Base-by-base conservation (phyloP, 164 flowering plant species). In the Cinnamomum chago region DNA sequence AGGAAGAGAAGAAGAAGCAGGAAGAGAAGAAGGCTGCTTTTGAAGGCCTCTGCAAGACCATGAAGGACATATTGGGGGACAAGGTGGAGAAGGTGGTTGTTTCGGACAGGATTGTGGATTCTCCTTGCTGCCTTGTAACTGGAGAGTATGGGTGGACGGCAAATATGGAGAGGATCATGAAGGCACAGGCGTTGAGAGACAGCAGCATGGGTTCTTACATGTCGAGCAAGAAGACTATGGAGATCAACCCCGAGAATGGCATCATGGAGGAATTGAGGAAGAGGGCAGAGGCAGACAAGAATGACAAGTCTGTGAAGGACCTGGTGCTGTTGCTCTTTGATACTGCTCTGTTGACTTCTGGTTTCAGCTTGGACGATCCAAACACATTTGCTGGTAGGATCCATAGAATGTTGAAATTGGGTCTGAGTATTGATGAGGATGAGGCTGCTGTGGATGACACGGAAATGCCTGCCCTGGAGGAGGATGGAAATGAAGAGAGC, bases 101-200 rank as follows among this genome's bases (percentile, higher is more conserved):
- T 5, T 90, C 90, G 12, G 91, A 90, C 33, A 78, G 90, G 15
- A 77, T 90, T 24, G 92, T 88, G 62, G 91, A 88, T 72, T 88
- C 93, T 0, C 93, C 93, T 1, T 89, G 93, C 75, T 85, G 89
- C 65, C 70, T 89, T 81, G 93, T 89, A 3, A 89, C 93, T 0
- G 91, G 91, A 2, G 91, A 90, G 66, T 90, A 90, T 66, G 93
- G 93, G 0, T 90, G 94, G 94, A 81, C 88, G 0, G 92, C 94
- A 0, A 89, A 89, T 75, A 89, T 87, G 93, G 93, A 89, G 76
- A 88, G 93, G 73, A 88, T 88, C 50, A 89, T 87, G 93, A 86
- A 86, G 65, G 91, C 90, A 3, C 91, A 87, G 74, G 90, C 90
- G 0, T 51, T 88, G 81, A 83, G 88, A 74, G 93, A 90, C 65